phyloP scores from a whole-genome alignment of 208 protist genomes.

The Trypanosoma grayi region DNA sequence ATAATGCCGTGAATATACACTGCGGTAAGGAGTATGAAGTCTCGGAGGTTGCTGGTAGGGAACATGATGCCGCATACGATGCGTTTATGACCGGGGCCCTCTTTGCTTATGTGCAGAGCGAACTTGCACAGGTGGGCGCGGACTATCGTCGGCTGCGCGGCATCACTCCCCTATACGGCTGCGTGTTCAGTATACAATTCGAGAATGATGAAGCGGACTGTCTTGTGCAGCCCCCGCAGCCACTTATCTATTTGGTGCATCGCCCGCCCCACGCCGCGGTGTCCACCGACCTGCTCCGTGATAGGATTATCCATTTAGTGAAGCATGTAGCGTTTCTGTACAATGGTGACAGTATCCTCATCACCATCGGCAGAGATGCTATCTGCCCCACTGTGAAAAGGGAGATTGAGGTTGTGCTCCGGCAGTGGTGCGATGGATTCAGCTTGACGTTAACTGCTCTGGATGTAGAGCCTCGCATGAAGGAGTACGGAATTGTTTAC shows the following conservation, averaged over 20 bases:
- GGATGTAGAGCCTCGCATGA: slow-evolving; percentile 6
- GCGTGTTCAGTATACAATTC: slow-evolving; percentile 29
- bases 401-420: neutral
- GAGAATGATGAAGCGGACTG: slow-evolving; percentile 26
- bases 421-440: slow-evolving; percentile 1
- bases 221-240: slow-evolving; percentile 16
- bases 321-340: slow-evolving; percentile 8
- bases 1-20: neutral
- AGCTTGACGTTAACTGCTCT: neutral
- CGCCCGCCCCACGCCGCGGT: neutral
- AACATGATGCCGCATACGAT: slow-evolving; percentile 42
- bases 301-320: neutral
- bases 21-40: neutral
- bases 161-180: slow-evolving; percentile 40
- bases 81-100: slow-evolving; percentile 55
- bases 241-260: slow-evolving; percentile 3
- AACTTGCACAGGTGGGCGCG: slow-evolving; percentile 11
- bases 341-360: slow-evolving; percentile 13
- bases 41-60: neutral
- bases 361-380: slow-evolving; percentile 2
- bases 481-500: neutral
- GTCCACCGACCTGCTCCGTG: slow-evolving; percentile 3
- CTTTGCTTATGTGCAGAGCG: slow-evolving; percentile 39
- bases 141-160: slow-evolving; percentile 20
- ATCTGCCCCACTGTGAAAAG: neutral